Percentiles rank a stretch among this genome's conserved stretches.
Evolutionary conservation across 495 filamentous ascomycete species (phyloP).

Genomic region (Copromyces sp.): DNA sequence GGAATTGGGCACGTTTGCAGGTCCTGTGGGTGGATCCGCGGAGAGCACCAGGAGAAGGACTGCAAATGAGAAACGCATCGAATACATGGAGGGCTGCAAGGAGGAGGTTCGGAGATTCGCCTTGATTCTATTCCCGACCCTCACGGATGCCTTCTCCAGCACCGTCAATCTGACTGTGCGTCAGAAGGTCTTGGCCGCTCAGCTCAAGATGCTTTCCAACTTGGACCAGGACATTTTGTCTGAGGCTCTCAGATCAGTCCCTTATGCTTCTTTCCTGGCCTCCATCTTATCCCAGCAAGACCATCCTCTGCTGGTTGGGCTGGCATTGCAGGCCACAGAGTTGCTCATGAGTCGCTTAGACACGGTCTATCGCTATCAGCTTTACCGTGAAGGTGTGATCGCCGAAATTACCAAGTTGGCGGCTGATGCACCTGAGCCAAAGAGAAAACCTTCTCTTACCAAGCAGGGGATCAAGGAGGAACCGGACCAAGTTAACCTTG

Average conservation of each 20-base stretch:
- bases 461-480: slow-evolving; percentile 19
- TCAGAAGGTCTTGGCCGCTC: slow-evolving; percentile 91
- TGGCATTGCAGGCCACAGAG: slow-evolving; percentile 80
- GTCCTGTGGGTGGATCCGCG: slow-evolving; percentile 26
- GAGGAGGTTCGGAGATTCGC: slow-evolving; percentile 83
- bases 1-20: slow-evolving; percentile 28
- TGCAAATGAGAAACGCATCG: slow-evolving; percentile 65
- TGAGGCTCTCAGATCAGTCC: slow-evolving; percentile 79
- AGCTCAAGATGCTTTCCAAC: slow-evolving; percentile 98
- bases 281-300: slow-evolving; percentile 95
- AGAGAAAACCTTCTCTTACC: slow-evolving; percentile 10
- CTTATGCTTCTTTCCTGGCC: slow-evolving; percentile 94
- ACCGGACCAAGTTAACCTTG: not conserved
- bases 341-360: slow-evolving; percentile 74
- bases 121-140: slow-evolving; percentile 86
- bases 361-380: slow-evolving; percentile 86
- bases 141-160: slow-evolving; percentile 95
- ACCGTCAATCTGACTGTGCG: slow-evolving; percentile 96
- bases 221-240: slow-evolving; percentile 72
- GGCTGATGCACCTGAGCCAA: slow-evolving; percentile 25
- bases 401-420: slow-evolving; percentile 78
- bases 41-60: slow-evolving; percentile 43
- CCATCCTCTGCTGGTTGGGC: slow-evolving; percentile 75
- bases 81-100: slow-evolving; percentile 70
- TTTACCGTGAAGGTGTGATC: slow-evolving; percentile 96